Evolutionary conservation across 371 early-diverging fungal genomes (phyloP).

Genomic region (Rhizopus stolonifer): DNA sequence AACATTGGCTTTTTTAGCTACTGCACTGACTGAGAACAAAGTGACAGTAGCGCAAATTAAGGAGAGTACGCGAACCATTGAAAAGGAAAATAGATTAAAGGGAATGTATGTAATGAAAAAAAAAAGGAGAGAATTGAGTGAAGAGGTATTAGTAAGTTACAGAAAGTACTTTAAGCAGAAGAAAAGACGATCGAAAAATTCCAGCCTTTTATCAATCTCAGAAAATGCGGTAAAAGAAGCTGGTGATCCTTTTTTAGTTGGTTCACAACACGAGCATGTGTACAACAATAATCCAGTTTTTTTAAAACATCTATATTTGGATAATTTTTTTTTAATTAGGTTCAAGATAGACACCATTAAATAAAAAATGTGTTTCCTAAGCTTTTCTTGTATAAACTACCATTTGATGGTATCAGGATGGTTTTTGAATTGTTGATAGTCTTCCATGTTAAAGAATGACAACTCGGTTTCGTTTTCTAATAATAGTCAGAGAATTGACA

Average conservation of each 20-base stretch:
- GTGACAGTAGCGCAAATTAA: slow-evolving; percentile 11
- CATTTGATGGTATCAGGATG: slow-evolving; percentile 81
- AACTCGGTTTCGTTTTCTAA: slow-evolving; percentile 85
- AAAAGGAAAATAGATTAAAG: slow-evolving; percentile 7
- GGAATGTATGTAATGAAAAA: background rate
- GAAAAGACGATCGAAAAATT: background rate
- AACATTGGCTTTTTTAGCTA: slow-evolving; percentile 5
- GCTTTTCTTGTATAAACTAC: slow-evolving; percentile 31
- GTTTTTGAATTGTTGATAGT: slow-evolving; percentile 69
- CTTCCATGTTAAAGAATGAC: slow-evolving; percentile 75
- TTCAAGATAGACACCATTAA: background rate
- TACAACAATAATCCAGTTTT: background rate
- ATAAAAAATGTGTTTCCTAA: background rate
- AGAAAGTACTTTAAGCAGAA: no score
- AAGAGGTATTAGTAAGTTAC: no score
- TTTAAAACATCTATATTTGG: slow-evolving; percentile 4
- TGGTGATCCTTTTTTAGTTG: background rate
- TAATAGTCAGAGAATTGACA: background rate
- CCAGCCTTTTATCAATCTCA: no score
- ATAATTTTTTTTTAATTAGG: background rate
- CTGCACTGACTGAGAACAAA: slow-evolving; percentile 11
- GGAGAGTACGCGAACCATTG: slow-evolving; percentile 11
- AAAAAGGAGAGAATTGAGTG: background rate
- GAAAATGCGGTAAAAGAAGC: no score
- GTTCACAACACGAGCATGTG: slow-evolving; percentile 5